Evolutionary conservation across 2,329 filamentous ascomycete genomes (phyloP).

Genomic region (Aspergillus sp.): DNA sequence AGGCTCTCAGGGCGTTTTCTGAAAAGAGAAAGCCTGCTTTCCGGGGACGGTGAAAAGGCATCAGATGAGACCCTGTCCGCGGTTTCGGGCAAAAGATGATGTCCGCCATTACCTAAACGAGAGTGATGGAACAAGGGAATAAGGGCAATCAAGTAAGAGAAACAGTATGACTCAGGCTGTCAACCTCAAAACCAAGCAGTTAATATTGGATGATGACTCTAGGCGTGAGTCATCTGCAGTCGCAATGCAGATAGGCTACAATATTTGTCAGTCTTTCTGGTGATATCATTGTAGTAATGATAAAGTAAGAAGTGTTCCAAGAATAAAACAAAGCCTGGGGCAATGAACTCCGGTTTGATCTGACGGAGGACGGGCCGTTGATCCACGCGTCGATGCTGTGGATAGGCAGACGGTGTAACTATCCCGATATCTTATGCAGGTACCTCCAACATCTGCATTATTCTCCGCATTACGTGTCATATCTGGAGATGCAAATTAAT

Average conservation of each 20-base stretch:
- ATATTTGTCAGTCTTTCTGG: too few relatives aligned
- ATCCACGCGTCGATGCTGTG: background rate
- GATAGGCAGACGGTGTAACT: background rate
- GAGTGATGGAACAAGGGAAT: too few relatives aligned
- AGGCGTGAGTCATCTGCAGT: too few relatives aligned
- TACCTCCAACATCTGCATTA: background rate
- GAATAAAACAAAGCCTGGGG: background rate
- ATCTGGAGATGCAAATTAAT: too few relatives aligned
- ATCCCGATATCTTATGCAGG: background rate
- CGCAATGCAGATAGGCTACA: too few relatives aligned
- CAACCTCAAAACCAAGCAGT: background rate
- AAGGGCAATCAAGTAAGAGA: too few relatives aligned
- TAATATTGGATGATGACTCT: background rate
- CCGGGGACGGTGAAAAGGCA: conserved; percentile 46
- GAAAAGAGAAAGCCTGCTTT: conserved; percentile 71
- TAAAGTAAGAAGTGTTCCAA: background rate
- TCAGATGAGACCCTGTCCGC: too few relatives aligned
- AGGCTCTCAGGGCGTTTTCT: conserved; percentile 80
- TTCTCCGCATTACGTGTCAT: background rate
- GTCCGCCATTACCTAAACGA: too few relatives aligned
- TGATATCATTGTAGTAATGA: background rate
- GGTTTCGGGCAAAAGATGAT: too few relatives aligned
- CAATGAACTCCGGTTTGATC: conserved; percentile 1
- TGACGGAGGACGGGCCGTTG: background rate
- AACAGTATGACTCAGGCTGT: background rate